Evolutionary conservation across 2,329 filamentous ascomycete species (phyloP).

Genomic region (Fusarium chuoi): DNA sequence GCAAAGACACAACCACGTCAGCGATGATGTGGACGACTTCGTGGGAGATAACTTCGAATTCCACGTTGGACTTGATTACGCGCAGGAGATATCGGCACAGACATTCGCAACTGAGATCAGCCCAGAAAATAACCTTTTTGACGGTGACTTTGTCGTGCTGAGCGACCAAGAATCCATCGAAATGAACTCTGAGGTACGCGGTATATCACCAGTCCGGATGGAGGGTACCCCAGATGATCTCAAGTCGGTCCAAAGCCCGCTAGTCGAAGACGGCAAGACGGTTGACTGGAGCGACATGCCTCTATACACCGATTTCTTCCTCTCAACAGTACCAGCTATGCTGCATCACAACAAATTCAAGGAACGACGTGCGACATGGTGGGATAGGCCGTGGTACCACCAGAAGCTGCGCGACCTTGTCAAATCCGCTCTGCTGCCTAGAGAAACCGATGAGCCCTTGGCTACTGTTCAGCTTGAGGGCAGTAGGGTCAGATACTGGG

Average conservation of each 20-base stretch:
- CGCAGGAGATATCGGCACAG: background rate
- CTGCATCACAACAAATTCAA: slow-evolving; percentile 7
- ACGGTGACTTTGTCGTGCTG: background rate
- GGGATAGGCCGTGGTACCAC: slow-evolving; percentile 11
- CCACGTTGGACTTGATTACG: background rate
- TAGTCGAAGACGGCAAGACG: background rate
- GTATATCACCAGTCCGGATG: background rate
- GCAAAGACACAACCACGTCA: background rate
- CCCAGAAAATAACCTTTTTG: background rate
- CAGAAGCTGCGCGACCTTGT: background rate
- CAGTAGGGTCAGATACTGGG: slow-evolving; percentile 2
- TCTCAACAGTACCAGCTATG: background rate
- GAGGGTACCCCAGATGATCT: background rate
- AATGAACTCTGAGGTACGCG: background rate
- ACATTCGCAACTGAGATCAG: background rate
- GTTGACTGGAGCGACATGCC: background rate
- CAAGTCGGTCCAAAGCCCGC: background rate
- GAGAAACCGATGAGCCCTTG: background rate
- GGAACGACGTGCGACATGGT: background rate
- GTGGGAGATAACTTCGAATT: background rate
- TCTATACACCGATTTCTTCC: background rate
- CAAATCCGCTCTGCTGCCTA: background rate
- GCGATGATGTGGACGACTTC: rapidly evolving
- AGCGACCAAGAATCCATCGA: background rate
- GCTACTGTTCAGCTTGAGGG: background rate